Conservation (phyloP, 257 asterid species). For the Nicotiana undulata region DNA sequence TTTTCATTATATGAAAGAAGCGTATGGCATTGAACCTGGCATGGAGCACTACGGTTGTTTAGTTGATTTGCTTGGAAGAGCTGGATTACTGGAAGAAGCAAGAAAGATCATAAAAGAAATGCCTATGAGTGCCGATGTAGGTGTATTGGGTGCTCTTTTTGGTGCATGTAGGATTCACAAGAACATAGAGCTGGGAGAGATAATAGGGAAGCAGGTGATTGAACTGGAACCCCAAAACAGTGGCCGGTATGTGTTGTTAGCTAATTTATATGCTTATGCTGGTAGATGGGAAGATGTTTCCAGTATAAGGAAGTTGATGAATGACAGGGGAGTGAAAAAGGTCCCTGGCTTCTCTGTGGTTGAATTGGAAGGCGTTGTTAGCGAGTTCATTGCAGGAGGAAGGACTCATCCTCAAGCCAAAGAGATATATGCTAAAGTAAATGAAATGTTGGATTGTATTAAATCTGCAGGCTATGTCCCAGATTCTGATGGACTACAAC, state of each 20-base stretch:
- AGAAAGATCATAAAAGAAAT: conserved; percentile 37
- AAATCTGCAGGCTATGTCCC: conserved; percentile 49
- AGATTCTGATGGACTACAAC: conserved; percentile 34
- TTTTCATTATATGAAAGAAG: conserved; percentile 51
- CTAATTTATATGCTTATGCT: conserved; percentile 63
- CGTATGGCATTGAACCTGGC: conserved; percentile 48
- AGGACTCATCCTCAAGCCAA: conserved; percentile 52
- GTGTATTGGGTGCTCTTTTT: conserved; percentile 79
- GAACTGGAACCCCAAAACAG: conserved; percentile 71
- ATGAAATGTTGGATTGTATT: conserved; percentile 52
- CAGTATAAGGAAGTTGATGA: conserved; percentile 63
- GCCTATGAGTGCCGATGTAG: conserved; percentile 68
- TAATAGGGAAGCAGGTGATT: conserved; percentile 54
- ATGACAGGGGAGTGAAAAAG: conserved; percentile 77
- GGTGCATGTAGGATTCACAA: conserved; percentile 83
- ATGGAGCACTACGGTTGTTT: conserved; percentile 89
- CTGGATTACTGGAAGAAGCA: conserved; percentile 70
- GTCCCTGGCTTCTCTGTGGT: conserved; percentile 56
- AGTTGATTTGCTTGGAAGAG: conserved; percentile 88
- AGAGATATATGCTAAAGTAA: conserved; percentile 53
- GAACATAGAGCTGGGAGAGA: conserved; percentile 56
- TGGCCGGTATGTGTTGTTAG: conserved; percentile 71
- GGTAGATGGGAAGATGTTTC: conserved; percentile 79
- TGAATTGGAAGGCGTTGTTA: conserved; percentile 48
- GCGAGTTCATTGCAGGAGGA: conserved; percentile 75